Conservation (phyloP, 208 protist genomes). For the Naegleria gruberi region DNA sequence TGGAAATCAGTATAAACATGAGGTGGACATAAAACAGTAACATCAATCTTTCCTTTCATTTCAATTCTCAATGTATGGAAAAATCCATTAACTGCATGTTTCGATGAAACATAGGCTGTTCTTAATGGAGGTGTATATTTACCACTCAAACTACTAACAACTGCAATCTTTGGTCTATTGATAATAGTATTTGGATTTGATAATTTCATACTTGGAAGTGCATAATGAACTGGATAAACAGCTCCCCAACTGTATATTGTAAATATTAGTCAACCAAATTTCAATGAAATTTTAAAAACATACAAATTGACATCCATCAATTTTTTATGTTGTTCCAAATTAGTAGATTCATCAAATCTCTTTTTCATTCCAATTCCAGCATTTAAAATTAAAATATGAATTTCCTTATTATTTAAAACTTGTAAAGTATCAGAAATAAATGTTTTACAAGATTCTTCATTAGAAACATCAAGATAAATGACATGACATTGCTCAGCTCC, state of each 20-base stretch:
- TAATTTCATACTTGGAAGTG: background rate
- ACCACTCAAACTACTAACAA: background rate
- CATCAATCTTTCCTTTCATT: background rate
- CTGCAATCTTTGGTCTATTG: background rate
- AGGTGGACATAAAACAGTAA: background rate
- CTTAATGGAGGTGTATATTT: background rate
- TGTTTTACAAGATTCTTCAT: background rate
- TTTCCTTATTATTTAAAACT: background rate
- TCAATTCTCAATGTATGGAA: constrained; percentile 1
- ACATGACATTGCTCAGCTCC: background rate
- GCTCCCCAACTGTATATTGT: background rate
- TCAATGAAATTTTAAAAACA: background rate
- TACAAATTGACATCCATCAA: constrained; percentile 15
- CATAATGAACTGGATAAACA: constrained; percentile 1
- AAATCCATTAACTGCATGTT: background rate
- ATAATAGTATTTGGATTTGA: background rate
- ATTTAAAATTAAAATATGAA: constrained; percentile 17
- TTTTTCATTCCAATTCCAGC: background rate
- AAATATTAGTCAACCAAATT: background rate
- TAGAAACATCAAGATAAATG: background rate
- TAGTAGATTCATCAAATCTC: background rate
- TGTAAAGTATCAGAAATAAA: background rate
- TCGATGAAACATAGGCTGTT: background rate
- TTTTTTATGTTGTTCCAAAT: background rate
- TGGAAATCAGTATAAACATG: background rate